Evolutionary conservation across 805 yeast genomes (phyloP).

Genomic region (Myxozyma neotropica): DNA sequence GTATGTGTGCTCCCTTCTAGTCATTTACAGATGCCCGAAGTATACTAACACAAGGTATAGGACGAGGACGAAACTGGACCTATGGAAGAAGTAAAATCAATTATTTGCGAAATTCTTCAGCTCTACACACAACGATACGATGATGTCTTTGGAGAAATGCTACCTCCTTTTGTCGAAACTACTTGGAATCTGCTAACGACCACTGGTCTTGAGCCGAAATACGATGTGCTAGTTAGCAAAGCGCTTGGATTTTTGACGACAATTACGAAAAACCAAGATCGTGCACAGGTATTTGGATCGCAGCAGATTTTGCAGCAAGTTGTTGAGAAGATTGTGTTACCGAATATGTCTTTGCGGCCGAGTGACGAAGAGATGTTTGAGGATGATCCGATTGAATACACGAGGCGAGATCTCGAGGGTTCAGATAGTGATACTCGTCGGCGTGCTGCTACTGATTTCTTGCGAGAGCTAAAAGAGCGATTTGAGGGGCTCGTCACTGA

Average conservation of each 20-base stretch:
- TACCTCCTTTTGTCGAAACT: slow-evolving; percentile 75
- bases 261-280: slow-evolving; percentile 70
- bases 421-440: slow-evolving; percentile 91
- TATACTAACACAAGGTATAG: not conserved
- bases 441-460: slow-evolving; percentile 88
- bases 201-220: slow-evolving; percentile 70
- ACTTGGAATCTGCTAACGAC: slow-evolving; percentile 76
- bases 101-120: slow-evolving; percentile 81
- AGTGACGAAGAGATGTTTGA: slow-evolving; percentile 91
- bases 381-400: slow-evolving; percentile 94
- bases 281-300: slow-evolving; percentile 58
- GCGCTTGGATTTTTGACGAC: slow-evolving; percentile 81
- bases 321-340: slow-evolving; percentile 80
- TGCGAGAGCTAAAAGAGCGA: slow-evolving; percentile 80
- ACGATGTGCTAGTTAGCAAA: slow-evolving; percentile 80
- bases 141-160: slow-evolving; percentile 81
- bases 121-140: slow-evolving; percentile 88
- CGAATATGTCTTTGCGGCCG: slow-evolving; percentile 81
- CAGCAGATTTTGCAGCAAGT: slow-evolving; percentile 71
- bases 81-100: slow-evolving; percentile 71
- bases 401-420: slow-evolving; percentile 92
- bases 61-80: slow-evolving; percentile 66
- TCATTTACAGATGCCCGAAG: not conserved
- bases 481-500: slow-evolving; percentile 74
- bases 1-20: not conserved